Evolutionary conservation across 225 moss, liverwort and hornwort genomes (phyloP).

Genomic region (Thuidium tamariscinum): DNA sequence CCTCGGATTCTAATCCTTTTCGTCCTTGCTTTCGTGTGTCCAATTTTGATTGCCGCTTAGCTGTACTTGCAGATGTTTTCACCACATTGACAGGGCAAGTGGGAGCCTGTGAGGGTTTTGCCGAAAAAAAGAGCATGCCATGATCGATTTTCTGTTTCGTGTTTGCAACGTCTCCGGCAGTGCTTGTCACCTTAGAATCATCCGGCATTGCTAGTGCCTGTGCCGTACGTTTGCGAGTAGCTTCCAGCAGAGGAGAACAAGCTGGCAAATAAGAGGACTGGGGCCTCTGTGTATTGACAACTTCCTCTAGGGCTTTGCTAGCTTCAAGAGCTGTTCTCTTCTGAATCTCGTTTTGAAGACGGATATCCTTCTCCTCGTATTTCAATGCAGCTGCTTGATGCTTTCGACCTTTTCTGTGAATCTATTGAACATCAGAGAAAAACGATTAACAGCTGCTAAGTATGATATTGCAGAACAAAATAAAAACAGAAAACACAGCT

Average conservation of each 20-base stretch:
- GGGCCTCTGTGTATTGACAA: not conserved
- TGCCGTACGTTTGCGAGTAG: constrained; percentile 36
- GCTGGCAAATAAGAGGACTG: not conserved
- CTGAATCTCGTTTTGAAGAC: constrained; percentile 55
- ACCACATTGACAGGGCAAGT: not conserved
- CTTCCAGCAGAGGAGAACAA: constrained; percentile 19
- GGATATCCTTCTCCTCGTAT: constrained; percentile 28
- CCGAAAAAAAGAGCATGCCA: not conserved
- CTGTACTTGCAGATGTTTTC: not conserved
- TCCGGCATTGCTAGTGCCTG: constrained; percentile 10
- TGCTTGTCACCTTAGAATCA: not conserved
- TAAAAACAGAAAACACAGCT: not conserved
- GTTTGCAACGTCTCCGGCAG: not conserved
- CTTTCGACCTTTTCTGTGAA: constrained; percentile 60
- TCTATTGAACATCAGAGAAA: constrained; percentile 18
- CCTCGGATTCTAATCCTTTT: not conserved
- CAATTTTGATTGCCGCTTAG: not conserved
- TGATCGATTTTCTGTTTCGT: constrained; percentile 8
- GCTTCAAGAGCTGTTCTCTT: constrained; percentile 56
- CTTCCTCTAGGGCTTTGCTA: not conserved
- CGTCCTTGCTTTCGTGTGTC: constrained; percentile 1
- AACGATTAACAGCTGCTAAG: not conserved
- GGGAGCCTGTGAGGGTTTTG: not conserved
- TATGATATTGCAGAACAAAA: not conserved
- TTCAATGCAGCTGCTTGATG: constrained; percentile 57